Base-by-base conservation (phyloP, 1,284 basidiomycete species). In the Apiotrichum siamense region DNA sequence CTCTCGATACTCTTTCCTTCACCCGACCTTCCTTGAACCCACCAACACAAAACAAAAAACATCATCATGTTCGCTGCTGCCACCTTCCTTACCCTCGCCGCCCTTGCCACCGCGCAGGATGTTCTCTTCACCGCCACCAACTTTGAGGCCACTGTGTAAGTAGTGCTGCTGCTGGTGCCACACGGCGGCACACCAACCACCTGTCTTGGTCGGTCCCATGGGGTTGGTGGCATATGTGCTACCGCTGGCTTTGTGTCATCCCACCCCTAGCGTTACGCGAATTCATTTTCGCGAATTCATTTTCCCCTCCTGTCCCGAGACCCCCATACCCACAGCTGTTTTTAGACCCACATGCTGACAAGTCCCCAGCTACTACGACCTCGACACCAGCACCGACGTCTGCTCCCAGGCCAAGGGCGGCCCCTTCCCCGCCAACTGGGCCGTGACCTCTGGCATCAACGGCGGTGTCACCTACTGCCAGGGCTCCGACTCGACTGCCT, bases 321-420 rank as follows among this genome's bases (percentile, higher is more conserved):
- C 4, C 7, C 9, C 25, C 17, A 41, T 4, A 21, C 36, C 15
- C 4, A 33, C 26, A 32, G 7, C 21, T 18, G 3, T 20, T 20
- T 15, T 15, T n/a, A n/a, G n/a, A n/a, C n/a, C n/a, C n/a, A n/a
- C n/a, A n/a, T n/a, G 20, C 45, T 44, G 31, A 48, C 46, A 15
- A n/a, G n/a, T n/a, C 24, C 4, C 2, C 50, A 57, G 55, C 42
- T 59, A 59, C 54, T 55, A 55, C 42, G 57, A 55, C 46, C 24
- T 58, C 32, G 50, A 50, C 47, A 40, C 17, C 31, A 43, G 49
- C 20, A 33, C 29, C 45, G 50, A 58, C 38, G 27, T 48, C 48
- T 58, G 57, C 44, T 43, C 45, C 12, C 17, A 17, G 21, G 24
- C 47, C 38, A 53, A 53, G 41, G 53, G 53, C 43, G 57, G 57